A percentile compares a stretch with the other conserved stretches of the same genome.
Conservation (phyloP, 176 grass and related monocot species). For the Carex cristatella region DNA sequence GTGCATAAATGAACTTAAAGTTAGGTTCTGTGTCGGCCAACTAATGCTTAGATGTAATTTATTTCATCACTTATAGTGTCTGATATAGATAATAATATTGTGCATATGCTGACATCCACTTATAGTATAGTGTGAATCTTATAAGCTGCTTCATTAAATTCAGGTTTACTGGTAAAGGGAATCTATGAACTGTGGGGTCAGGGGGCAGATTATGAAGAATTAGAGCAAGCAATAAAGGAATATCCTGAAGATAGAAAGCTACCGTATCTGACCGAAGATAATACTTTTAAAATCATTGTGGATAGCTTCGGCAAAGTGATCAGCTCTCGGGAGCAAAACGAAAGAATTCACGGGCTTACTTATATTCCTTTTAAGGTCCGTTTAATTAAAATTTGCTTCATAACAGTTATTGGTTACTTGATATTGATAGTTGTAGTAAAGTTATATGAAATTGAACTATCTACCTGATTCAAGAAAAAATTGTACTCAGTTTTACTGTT, state of each 20-base stretch:
- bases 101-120: background rate
- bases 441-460: background rate
- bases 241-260: constrained; percentile 86
- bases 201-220: constrained; percentile 66
- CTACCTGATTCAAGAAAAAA: background rate
- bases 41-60: background rate
- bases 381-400: background rate
- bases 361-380: constrained; percentile 82
- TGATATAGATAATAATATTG: background rate
- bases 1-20: background rate
- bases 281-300: constrained; percentile 70
- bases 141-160: background rate
- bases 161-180: constrained; percentile 86
- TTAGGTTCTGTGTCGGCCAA: background rate
- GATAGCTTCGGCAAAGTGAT: constrained; percentile 87
- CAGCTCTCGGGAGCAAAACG: constrained; percentile 82
- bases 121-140: background rate
- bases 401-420: background rate
- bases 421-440: background rate
- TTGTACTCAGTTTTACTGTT: background rate
- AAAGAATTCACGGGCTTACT: constrained; percentile 58
- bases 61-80: background rate
- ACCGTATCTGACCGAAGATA: constrained; percentile 58
- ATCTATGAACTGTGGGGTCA: constrained; percentile 92
- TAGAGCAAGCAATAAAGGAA: constrained; percentile 51